A percentile compares a stretch with the other conserved stretches of the same genome.
These are phyloP conservation scores for Glycyrrhiza uralensis DNA, from an alignment of 306 rosid genomes.

Conservation along the genomic window DNA sequence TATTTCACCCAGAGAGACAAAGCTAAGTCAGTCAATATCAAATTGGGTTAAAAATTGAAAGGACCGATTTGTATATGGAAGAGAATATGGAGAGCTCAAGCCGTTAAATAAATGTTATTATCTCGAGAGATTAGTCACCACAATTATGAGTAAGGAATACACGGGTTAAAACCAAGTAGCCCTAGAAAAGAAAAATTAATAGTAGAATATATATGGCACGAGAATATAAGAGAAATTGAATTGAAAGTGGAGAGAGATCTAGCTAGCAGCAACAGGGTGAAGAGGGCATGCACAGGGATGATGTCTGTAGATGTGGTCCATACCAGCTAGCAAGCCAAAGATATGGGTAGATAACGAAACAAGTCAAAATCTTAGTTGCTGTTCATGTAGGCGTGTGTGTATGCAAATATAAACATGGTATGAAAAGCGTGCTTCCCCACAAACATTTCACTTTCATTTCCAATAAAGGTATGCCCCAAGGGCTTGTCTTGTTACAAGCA, in stretches of 20 bases:
- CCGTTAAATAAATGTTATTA: no score
- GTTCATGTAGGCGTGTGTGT: slow-evolving; percentile 20
- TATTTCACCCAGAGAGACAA: neutral
- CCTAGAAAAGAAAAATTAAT: neutral
- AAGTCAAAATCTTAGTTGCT: slow-evolving; percentile 21
- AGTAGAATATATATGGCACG: no score
- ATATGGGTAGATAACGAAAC: slow-evolving; percentile 25
- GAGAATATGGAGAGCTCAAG: no score
- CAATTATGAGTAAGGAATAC: no score
- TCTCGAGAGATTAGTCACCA: no score
- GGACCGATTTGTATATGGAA: neutral
- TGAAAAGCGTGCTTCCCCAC: slow-evolving; percentile 66
- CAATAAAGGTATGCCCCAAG: slow-evolving; percentile 62
- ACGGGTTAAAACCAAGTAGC: no score
- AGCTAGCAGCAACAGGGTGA: no score
- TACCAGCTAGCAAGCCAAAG: no score
- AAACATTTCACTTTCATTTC: slow-evolving; percentile 74
- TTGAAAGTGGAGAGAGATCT: no score
- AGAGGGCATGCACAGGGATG: no score
- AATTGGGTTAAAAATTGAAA: neutral
- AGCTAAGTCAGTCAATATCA: neutral
- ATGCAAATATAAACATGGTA: slow-evolving; percentile 41
- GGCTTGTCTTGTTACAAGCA: slow-evolving; percentile 58
- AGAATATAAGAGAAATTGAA: no score
- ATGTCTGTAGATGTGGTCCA: no score